A percentile compares a stretch with the other conserved stretches of the same genome.
These are phyloP conservation scores for Colletotrichum siamense DNA, from an alignment of 2,329 filamentous ascomycete species.

Conservation along the genomic window DNA sequence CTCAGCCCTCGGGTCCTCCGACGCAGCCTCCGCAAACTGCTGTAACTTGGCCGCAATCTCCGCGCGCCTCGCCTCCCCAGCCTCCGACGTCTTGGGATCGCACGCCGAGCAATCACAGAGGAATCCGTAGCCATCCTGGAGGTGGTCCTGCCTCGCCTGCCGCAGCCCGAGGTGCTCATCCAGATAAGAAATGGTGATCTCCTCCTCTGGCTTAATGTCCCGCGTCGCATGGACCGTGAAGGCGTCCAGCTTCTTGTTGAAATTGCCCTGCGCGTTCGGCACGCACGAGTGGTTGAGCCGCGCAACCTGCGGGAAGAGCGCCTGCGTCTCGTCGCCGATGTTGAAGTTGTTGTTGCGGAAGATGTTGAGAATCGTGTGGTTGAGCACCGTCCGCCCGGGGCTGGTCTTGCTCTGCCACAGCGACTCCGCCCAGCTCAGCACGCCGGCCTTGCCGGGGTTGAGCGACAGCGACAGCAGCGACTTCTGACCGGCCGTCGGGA, in stretches of 20 bases:
- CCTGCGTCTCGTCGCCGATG: neutral
- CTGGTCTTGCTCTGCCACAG: slow-evolving; percentile 12
- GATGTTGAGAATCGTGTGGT: slow-evolving; percentile 19
- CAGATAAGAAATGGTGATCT: slow-evolving; percentile 20
- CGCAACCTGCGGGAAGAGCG: slow-evolving; percentile 12
- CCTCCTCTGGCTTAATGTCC: slow-evolving; percentile 2
- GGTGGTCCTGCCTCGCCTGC: neutral
- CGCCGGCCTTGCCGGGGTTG: slow-evolving; percentile 3
- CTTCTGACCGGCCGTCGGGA: neutral
- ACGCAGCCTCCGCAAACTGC: neutral
- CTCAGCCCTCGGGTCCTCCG: neutral
- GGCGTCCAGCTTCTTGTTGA: neutral
- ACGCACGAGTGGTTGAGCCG: slow-evolving; percentile 18
- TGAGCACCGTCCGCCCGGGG: neutral
- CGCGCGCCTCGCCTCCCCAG: neutral
- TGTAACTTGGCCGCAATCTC: neutral
- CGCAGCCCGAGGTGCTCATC: slow-evolving; percentile 5
- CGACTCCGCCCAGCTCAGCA: slow-evolving; percentile 15
- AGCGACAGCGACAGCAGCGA: slow-evolving; percentile 2
- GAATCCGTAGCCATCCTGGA: slow-evolving; percentile 5
- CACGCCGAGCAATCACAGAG: slow-evolving; percentile 2
- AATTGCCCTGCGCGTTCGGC: slow-evolving; percentile 18
- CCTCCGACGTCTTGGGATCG: neutral
- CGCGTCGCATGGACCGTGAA: slow-evolving; percentile 15
- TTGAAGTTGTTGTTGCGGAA: slow-evolving; percentile 21